A percentile compares a stretch with the other conserved stretches of the same genome.
phyloP scores from a whole-genome alignment of 257 asterid species.

The Salvia rosmarinus region DNA sequence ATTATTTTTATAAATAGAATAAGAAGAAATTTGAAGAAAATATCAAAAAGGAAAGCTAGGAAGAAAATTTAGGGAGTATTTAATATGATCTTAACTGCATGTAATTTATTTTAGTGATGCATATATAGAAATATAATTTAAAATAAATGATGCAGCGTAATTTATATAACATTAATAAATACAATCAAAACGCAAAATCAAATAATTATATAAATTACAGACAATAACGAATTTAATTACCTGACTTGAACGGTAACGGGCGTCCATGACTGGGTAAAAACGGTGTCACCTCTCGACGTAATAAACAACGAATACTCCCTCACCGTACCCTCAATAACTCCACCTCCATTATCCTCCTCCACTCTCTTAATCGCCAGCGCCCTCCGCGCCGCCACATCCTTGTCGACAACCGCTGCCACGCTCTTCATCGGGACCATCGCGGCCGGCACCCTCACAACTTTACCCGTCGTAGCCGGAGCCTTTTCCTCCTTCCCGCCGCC shows the following conservation, averaged over 20 bases:
- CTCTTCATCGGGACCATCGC: conserved; percentile 65
- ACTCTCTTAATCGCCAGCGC: conserved; percentile 73
- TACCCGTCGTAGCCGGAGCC: conserved; percentile 40
- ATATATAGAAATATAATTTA: background rate
- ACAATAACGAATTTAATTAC: conserved; percentile 37
- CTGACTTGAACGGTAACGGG: conserved; percentile 59
- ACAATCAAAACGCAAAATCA: background rate
- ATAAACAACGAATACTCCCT: conserved; percentile 58
- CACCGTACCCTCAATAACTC: conserved; percentile 37
- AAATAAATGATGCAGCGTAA: background rate
- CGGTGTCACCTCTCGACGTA: conserved; percentile 65
- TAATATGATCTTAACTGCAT: background rate
- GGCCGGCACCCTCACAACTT: conserved; percentile 63
- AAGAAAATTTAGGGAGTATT: no score
- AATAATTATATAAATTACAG: background rate
- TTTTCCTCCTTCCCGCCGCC: conserved; percentile 62
- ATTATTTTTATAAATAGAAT: no score
- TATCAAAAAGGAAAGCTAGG: no score
- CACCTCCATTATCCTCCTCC: conserved; percentile 46
- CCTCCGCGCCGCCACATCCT: conserved; percentile 77
- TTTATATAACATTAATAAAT: background rate
- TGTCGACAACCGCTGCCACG: conserved; percentile 52
- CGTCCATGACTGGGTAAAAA: conserved; percentile 81
- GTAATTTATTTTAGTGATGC: background rate
- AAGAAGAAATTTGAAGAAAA: no score